A percentile compares a stretch with the other conserved stretches of the same genome.
These are phyloP conservation scores for Oryza longistaminata DNA, from an alignment of 176 grass and related monocot species.

Conservation along the genomic window DNA sequence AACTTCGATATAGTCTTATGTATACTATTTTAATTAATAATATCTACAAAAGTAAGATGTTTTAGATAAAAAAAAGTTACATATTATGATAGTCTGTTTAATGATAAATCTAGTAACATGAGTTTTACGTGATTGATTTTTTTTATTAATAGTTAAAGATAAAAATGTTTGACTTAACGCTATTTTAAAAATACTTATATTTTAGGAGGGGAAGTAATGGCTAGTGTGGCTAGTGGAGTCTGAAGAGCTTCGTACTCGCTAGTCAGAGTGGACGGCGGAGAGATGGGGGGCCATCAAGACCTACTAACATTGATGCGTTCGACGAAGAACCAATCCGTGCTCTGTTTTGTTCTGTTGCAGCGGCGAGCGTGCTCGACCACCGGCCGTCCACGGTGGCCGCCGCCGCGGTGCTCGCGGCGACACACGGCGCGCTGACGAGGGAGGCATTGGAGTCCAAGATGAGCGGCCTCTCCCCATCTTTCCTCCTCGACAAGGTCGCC, in stretches of 20 bases:
- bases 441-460: constrained; percentile 51
- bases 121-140: too few relatives aligned
- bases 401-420: constrained; percentile 54
- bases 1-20: too few relatives aligned
- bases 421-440: constrained; percentile 33
- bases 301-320: background rate
- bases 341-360: constrained; percentile 24
- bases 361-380: constrained; percentile 46
- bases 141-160: too few relatives aligned
- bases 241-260: background rate
- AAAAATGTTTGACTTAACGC: too few relatives aligned
- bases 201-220: too few relatives aligned
- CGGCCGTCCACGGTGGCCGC: constrained; percentile 57
- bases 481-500: constrained; percentile 54
- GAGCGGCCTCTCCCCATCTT: constrained; percentile 28
- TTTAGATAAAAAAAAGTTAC: too few relatives aligned
- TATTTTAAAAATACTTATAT: too few relatives aligned
- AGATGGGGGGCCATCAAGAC: background rate
- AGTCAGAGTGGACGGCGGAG: background rate
- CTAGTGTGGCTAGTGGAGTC: background rate
- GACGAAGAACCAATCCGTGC: background rate
- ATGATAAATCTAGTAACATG: too few relatives aligned
- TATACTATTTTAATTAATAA: too few relatives aligned
- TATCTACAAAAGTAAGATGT: too few relatives aligned
- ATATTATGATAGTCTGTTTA: too few relatives aligned